These are phyloP conservation scores for Wickerhamiella sorbophila DNA, from an alignment of 805 yeast genomes.

Conservation along the genomic window DNA sequence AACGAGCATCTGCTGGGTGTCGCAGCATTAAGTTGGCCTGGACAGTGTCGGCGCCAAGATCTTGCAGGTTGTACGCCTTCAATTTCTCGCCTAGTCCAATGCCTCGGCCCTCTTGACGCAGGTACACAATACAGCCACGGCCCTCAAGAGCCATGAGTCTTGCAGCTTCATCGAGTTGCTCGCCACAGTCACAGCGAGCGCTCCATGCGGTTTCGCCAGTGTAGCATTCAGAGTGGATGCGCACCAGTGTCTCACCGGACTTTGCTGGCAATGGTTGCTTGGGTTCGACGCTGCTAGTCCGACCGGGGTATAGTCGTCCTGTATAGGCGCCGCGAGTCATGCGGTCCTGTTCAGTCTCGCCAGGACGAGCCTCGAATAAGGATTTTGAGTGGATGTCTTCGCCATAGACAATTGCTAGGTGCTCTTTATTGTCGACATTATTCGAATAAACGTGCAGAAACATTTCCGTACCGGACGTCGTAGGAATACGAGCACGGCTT, in stretches of 20 bases:
- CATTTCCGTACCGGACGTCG: conserved; percentile 88
- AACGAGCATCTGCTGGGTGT: conserved; percentile 97
- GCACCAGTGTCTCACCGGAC: conserved; percentile 36
- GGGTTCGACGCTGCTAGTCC: conserved; percentile 24
- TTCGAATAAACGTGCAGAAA: conserved; percentile 81
- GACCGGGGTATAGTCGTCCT: conserved; percentile 81
- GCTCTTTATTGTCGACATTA: conserved; percentile 81
- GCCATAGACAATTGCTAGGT: conserved; percentile 92
- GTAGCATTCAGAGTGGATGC: conserved; percentile 95
- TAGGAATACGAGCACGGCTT: conserved; percentile 92
- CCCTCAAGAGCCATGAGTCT: conserved; percentile 76
- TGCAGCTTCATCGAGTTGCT: conserved; percentile 97
- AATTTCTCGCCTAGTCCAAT: conserved; percentile 96
- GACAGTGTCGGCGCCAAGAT: conserved; percentile 95
- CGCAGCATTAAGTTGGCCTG: conserved; percentile 84
- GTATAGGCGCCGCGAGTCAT: conserved; percentile 98
- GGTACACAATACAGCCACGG: conserved; percentile 85
- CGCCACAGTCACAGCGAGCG: conserved; percentile 98
- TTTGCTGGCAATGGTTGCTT: neutral
- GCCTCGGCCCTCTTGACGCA: conserved; percentile 97
- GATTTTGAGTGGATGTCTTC: conserved; percentile 72
- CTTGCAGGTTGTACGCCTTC: conserved; percentile 93
- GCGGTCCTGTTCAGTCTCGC: conserved; percentile 79
- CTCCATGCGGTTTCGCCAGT: conserved; percentile 99
- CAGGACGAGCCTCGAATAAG: conserved; percentile 43